Base-by-base conservation (phyloP, 202 grass and related monocot species). In the Setaria viridis region DNA sequence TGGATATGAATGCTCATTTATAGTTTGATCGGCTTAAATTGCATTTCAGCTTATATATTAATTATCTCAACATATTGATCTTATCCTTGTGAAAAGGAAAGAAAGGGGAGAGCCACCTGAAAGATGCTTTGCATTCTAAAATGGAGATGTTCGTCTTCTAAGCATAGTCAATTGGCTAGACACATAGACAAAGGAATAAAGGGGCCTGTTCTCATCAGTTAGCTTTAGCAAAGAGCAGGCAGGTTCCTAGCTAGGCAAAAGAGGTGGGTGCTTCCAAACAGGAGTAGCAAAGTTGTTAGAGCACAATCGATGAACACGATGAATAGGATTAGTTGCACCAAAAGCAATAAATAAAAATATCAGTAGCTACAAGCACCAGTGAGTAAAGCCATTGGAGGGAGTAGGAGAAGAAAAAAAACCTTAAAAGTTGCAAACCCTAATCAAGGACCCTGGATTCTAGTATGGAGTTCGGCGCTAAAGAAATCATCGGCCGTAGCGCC, bases 341-440 rank as follows among this genome's bases (percentile, higher is more conserved):
- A 87, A 87, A 77, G 63, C 51, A 79, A 41, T 68, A 60, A 51
- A 70, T 70, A 29, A 7, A 70, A 12, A 47, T 48, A 14, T 62
- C 3, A 13, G 46, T 70, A 33, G 30, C n/a, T 74, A 66, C 21
- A 45, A 63, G 39, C 17, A 66, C 35, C 30, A 30, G 33, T 32
- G 48, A 55, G 19, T 42, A 64, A 17, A 21, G 55, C 30, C 19
- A 70, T 72, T 72, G 21, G 39, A 41, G 57, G 5, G 16, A 16
- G 7, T 7, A 25, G 11, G 39, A 54, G 29, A 32, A 47, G 10
- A 7, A 1, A 54, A 85, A 54, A 85, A 85, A 87, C 62, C 85
- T 90, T 83, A 80, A 90, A 84, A 87, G 80, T 47, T 70, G 75
- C 80, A 74, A 86, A 87, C 59, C 53, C 57, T 87, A 83, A 77